Evolutionary conservation across 345 rosid genomes (phyloP), one percentile per base, ranked within the genome.

Genomic region (Arabidopsis arenosa): DNA sequence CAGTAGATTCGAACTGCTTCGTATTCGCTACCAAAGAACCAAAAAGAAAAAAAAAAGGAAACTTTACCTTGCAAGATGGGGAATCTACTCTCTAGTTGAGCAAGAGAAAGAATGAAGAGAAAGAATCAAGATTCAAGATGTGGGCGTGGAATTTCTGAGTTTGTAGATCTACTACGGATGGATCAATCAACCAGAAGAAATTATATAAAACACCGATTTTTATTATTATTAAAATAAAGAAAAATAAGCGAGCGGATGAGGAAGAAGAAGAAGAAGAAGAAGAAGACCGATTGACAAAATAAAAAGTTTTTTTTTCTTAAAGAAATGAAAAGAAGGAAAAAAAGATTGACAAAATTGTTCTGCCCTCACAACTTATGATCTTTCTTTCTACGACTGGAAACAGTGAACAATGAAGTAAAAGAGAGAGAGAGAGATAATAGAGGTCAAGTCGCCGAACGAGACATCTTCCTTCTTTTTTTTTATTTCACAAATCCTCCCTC

Each of bases 131-230:
- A 28, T 11, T 18, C 44, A 80, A 72, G 85, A 77, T 49, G 69
- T 17, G 79, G 80, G 76, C 58, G 51, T 63, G 69, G 63, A 71
- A 66, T 28, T 72, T 70, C 62, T 70, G 58, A 68, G 52, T 63
- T 39, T 68, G 75, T 70, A 87, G 92, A 89, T 85, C 92, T 88
- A 75, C 75, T 28, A 28, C 32, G 32, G 32, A 28, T 28, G 81
- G 85, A 86, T 82, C 89, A 80, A 79, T 66, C 79, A 75, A 74
- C 70, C 59, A 57, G 0, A 61, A 23, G 26, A 23, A 23, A 23
- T 23, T 39, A 28, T 28, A 28, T 28, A 28, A 28, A 28, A 28
- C 32, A 28, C 32, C 32, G 32, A 28, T 28, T 28, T 28, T 28
- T 28, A 28, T 28, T 28, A 28, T 28, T 28, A 28, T 28, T 28